Evolutionary conservation across 805 yeast genomes (phyloP), one percentile per base, ranked within the genome.

Genomic region (Ogataea wickerhamii): DNA sequence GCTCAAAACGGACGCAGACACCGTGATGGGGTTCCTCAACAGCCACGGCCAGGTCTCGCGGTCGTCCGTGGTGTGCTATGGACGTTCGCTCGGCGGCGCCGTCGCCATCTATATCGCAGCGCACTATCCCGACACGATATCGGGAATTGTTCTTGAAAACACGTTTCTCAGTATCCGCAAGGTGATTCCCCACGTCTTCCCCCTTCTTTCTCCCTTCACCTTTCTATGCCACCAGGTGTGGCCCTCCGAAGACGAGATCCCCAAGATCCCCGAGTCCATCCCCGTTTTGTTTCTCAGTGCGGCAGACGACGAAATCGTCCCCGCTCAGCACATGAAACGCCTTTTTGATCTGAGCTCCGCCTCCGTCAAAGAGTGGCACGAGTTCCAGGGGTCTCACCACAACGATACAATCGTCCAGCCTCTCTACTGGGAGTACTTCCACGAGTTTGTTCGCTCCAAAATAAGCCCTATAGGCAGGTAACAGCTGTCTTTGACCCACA

Each of bases 61-160:
- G 34, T 70, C 82, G 1, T 64, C 78, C 6, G 44, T 89, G 2
- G 64, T 87, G 1, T 66, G 88, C 7, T 88, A 88, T 56, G 98
- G 98, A 2, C 70, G 97, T 34, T 86, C 96, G 7, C 65, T 91
- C 10, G 98, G 98, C 24, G 98, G 98, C 3, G 98, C 98, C 0
- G 96, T 86, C 24, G 87, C 94, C 6, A 74, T 88, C 14, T 84
- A 87, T 61, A 73, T 87, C 37, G 88, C 93, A 0, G 70, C 87
- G 2, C 70, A 70, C 17, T 74, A 71, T 51, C 66, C 78, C 2
- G 51, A 60, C 1, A 42, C 68, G 21, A 65, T 87, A 11, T 69
- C 70, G 38, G 96, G 82, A 2, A 49, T 89, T 7, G 72, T 93
- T 2, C 60, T 91, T 24, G 98, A 91, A 53, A 91, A 91, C 59